These are phyloP conservation scores for Saccharum officinarum DNA, from an alignment of 176 grass and related monocot species.

Conservation along the genomic window DNA sequence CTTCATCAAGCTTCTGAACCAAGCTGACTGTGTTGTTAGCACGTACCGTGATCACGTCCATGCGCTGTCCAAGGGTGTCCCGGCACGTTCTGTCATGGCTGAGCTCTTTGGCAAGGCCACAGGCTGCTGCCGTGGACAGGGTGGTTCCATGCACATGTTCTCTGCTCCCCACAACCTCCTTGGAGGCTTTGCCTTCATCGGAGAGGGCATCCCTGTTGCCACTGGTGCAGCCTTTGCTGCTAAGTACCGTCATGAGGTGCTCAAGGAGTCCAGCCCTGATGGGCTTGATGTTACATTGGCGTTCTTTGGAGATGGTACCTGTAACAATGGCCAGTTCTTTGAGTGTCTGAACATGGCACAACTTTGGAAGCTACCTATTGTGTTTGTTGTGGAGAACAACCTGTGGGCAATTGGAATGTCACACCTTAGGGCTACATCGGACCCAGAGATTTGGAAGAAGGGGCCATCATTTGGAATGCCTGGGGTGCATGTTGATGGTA, in stretches of 20 bases:
- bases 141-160: slow-evolving; percentile 99
- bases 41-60: slow-evolving; percentile 97
- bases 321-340: slow-evolving; percentile 96
- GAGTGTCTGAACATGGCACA: slow-evolving; percentile 99
- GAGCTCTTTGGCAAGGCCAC: slow-evolving; percentile 96
- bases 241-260: slow-evolving; percentile 93
- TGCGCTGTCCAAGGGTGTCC: slow-evolving; percentile 80
- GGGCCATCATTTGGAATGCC: slow-evolving; percentile 95
- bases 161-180: slow-evolving; percentile 85
- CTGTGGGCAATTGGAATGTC: slow-evolving; percentile 97
- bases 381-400: slow-evolving; percentile 99
- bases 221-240: slow-evolving; percentile 93
- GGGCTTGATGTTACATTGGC: slow-evolving; percentile 86
- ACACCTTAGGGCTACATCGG: slow-evolving; percentile 72
- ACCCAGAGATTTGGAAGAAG: slow-evolving; percentile 95
- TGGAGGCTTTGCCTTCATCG: slow-evolving; percentile 92
- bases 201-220: slow-evolving; percentile 92
- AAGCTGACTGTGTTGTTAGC: slow-evolving; percentile 81
- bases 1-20: slow-evolving; percentile 86
- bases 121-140: slow-evolving; percentile 90
- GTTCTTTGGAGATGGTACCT: slow-evolving; percentile 97
- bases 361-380: slow-evolving; percentile 93
- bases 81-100: slow-evolving; percentile 75
- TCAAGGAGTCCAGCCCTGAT: slow-evolving; percentile 79
- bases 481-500: slow-evolving; percentile 84